Evolutionary conservation across 2,329 filamentous ascomycete genomes (phyloP), one percentile per base, ranked within the genome.

Genomic region (Botryotinia globosa): DNA sequence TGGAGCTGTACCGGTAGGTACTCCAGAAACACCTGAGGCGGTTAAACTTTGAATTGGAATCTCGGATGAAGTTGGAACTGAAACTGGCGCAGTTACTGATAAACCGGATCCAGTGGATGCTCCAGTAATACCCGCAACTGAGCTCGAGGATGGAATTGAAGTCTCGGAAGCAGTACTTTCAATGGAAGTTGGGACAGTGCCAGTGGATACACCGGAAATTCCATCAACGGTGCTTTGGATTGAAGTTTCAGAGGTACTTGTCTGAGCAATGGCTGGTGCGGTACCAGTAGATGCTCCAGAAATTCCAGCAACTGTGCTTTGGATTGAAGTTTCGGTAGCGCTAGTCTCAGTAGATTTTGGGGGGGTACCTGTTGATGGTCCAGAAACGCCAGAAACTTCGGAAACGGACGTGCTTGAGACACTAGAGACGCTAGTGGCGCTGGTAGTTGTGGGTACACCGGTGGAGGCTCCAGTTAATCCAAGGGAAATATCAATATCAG

Each of bases 1-100:
- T 65, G 69, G 61, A 10, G 69, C n/a, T 32, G 20, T 56, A 51
- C 58, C 58, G 9, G 69, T 71, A 10, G 59, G n/a, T 64, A 37
- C 29, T 22, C 69, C 69, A 51, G 69, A 71, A 42, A 71, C 34
- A 14, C 69, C 58, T 29, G 56, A 20, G 9, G 18, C 61, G 34
- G 34, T 56, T 44, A 39, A 45, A n/a, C 61, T 71, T 66, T 39
- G n/a, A 9, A 32, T 22, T 29, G 20, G 32, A 22, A 34, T 54
- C 14, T 64, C 69, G 14, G 22, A 34, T 18, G 44, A 39, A 29
- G 45, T 71, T 56, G 37, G n/a, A 29, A 44, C 29, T n/a, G 37
- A 56, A 16, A 39, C 37, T 56, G 59, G 59, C 4, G 39, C 16
- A n/a, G 34, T 58, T 37, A 34, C 29, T 51, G 44, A 44, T 51